Evolutionary conservation across 345 rosid genomes (phyloP).

Genomic region (Diplotaxis tenuifolia): DNA sequence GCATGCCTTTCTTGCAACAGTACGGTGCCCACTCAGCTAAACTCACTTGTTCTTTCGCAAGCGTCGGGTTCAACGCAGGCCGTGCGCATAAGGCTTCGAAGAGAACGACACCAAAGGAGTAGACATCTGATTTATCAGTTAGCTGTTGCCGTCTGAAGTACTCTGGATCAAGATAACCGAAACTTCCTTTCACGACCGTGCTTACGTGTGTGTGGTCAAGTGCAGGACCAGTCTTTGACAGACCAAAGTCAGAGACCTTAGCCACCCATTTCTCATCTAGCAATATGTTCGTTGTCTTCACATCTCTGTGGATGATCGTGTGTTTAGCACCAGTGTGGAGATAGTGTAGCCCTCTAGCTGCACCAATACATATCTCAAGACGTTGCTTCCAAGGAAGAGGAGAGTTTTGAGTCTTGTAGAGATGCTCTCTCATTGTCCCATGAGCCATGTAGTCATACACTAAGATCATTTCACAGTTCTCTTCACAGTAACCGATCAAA

Average conservation of each 20-base stretch:
- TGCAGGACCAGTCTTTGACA: background rate
- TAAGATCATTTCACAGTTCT: constrained; percentile 91
- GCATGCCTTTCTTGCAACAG: constrained; percentile 91
- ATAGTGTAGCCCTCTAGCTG: background rate
- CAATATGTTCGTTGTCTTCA: background rate
- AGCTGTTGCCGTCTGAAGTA: constrained; percentile 82
- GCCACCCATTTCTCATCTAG: background rate
- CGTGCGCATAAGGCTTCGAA: constrained; percentile 90
- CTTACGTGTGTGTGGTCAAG: background rate
- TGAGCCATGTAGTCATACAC: constrained; percentile 96
- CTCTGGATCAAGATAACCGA: background rate
- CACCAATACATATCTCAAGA: background rate
- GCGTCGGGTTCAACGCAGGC: constrained; percentile 89
- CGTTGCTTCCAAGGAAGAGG: constrained; percentile 92
- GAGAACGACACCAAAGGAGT: constrained; percentile 97
- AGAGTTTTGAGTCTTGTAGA: constrained; percentile 84
- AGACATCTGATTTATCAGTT: constrained; percentile 93
- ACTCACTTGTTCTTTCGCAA: constrained; percentile 94
- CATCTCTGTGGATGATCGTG: background rate
- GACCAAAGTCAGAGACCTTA: background rate
- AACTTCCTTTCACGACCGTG: background rate
- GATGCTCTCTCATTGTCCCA: constrained; percentile 95
- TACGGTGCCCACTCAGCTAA: constrained; percentile 98
- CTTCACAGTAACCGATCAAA: constrained; percentile 20
- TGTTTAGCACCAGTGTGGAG: background rate